Evolutionary conservation across 1,284 basidiomycete species (phyloP).

Genomic region (Cutaneotrichosporon sp.): DNA sequence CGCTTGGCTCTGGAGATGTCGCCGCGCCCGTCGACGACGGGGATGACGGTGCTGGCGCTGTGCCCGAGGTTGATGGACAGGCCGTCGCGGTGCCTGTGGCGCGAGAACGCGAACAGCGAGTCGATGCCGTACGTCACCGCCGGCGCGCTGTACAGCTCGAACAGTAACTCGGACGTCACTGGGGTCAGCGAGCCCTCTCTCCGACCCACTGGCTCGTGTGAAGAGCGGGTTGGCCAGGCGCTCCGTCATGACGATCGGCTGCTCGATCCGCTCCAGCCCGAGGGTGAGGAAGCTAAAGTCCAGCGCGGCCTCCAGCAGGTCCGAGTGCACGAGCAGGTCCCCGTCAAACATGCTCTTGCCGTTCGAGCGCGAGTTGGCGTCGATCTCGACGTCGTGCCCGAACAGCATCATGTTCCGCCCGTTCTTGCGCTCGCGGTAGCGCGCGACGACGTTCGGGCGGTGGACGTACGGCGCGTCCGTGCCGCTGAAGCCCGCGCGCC

Average conservation of each 20-base stretch:
- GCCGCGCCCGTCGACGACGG: slow-evolving; percentile 75
- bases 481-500: slow-evolving; percentile 82
- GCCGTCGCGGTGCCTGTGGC: slow-evolving; percentile 61
- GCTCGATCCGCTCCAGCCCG: slow-evolving; percentile 80
- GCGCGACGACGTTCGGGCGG: slow-evolving; percentile 72
- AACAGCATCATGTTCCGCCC: slow-evolving; percentile 79
- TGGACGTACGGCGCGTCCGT: slow-evolving; percentile 59
- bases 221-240: slow-evolving; percentile 85
- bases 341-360: slow-evolving; percentile 83
- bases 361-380: slow-evolving; percentile 76
- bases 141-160: slow-evolving; percentile 89
- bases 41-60: slow-evolving; percentile 75
- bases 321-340: slow-evolving; percentile 83
- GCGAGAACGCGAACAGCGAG: slow-evolving; percentile 84
- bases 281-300: slow-evolving; percentile 90
- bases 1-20: slow-evolving; percentile 80
- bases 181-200: slow-evolving; percentile 1
- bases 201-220: slow-evolving; percentile 72
- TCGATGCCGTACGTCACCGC: slow-evolving; percentile 88
- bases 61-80: slow-evolving; percentile 63
- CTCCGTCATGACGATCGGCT: slow-evolving; percentile 94
- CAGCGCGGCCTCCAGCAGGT: slow-evolving; percentile 90
- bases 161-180: slow-evolving; percentile 96
- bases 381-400: slow-evolving; percentile 78
- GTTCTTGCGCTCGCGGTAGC: slow-evolving; percentile 82